Conservation (phyloP, 2,329 filamentous ascomycete species). For the Ophiostoma montium region DNA sequence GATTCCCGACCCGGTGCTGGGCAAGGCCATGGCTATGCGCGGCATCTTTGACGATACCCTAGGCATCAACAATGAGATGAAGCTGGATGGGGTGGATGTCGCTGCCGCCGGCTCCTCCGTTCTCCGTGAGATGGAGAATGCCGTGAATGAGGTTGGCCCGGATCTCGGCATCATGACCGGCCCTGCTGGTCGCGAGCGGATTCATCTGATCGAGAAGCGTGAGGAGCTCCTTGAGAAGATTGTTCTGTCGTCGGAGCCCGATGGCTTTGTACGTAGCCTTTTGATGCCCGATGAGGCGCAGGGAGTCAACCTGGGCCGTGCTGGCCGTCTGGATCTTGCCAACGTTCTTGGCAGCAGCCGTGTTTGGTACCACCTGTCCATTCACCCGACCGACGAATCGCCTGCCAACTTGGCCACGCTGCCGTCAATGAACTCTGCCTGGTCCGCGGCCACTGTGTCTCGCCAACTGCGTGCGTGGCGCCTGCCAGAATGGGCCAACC, state of each 20-base stretch:
- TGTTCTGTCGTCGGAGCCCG: constrained; percentile 64
- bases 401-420: constrained; percentile 62
- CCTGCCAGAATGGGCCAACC: constrained; percentile 90
- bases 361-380: constrained; percentile 84
- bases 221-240: constrained; percentile 79
- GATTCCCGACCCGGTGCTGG: constrained; percentile 63
- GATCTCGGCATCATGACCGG: constrained; percentile 65
- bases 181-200: constrained; percentile 53
- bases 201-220: constrained; percentile 66
- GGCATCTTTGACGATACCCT: constrained; percentile 85
- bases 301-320: constrained; percentile 67
- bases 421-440: constrained; percentile 61
- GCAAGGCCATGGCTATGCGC: constrained; percentile 78
- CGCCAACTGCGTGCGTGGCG: constrained; percentile 88
- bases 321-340: constrained; percentile 65
- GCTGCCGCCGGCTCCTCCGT: constrained; percentile 64
- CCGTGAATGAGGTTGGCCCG: constrained; percentile 59
- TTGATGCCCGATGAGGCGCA: constrained; percentile 65
- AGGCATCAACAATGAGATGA: constrained; percentile 96
- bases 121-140: constrained; percentile 72
- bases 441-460: constrained; percentile 88
- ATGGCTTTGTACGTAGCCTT: constrained; percentile 68
- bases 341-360: constrained; percentile 67
- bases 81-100: constrained; percentile 79
- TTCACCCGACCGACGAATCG: constrained; percentile 82